phyloP scores from a whole-genome alignment of 2,329 filamentous ascomycete genomes.

The Nigrospora oryzae region DNA sequence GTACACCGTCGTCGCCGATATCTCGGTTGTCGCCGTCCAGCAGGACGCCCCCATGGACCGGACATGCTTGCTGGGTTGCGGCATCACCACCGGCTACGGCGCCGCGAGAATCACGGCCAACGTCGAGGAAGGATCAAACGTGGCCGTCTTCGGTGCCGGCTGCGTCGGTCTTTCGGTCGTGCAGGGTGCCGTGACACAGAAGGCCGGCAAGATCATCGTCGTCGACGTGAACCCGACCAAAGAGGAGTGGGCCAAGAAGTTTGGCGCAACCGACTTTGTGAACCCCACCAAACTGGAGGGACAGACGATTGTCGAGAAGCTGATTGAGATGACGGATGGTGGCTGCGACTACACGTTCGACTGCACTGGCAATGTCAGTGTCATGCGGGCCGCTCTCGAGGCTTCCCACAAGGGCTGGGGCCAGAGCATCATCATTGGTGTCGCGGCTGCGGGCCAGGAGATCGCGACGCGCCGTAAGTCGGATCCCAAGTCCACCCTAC shows the following conservation, averaged over 20 bases:
- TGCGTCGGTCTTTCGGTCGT: conserved; percentile 94
- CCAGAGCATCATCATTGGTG: conserved; percentile 94
- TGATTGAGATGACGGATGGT: conserved; percentile 96
- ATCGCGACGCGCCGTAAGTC: conserved; percentile 84
- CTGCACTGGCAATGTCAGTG: conserved; percentile 93
- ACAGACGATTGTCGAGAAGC: conserved; percentile 81
- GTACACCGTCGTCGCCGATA: conserved; percentile 97
- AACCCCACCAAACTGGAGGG: conserved; percentile 75
- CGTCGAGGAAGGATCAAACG: conserved; percentile 80
- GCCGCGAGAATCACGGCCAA: conserved; percentile 89
- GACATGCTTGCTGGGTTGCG: conserved; percentile 91
- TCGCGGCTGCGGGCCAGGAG: conserved; percentile 92
- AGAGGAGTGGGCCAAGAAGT: conserved; percentile 88
- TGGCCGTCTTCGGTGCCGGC: conserved; percentile 90
- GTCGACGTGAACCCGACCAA: conserved; percentile 76
- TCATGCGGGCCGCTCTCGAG: conserved; percentile 89
- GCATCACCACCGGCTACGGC: conserved; percentile 97
- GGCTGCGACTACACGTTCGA: conserved; percentile 99
- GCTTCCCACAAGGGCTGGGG: conserved; percentile 99
- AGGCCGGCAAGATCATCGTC: conserved; percentile 68
- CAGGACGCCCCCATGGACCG: conserved; percentile 89
- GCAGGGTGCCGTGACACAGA: conserved; percentile 83
- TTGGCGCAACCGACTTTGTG: conserved; percentile 93
- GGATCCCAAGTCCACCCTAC: not conserved
- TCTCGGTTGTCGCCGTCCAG: conserved; percentile 92